Evolutionary conservation across 2,329 filamentous ascomycete genomes (phyloP).

Genomic region (Byssoonygena ceratinophila): DNA sequence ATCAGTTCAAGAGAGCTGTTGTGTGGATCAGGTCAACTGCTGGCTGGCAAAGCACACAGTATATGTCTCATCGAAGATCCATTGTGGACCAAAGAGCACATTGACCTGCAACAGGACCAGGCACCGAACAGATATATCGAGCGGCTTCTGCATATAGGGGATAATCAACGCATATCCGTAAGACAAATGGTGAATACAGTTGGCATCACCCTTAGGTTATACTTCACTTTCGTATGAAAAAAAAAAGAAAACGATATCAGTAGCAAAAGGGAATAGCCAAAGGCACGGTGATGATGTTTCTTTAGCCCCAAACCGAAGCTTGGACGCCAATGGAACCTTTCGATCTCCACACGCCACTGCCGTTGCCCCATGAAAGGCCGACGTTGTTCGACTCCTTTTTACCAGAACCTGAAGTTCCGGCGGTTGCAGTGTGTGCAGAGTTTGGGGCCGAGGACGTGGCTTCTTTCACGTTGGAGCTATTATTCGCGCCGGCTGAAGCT

Average conservation of each 20-base stretch:
- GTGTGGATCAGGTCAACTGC: not conserved
- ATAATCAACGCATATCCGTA: constrained; percentile 9
- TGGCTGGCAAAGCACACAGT: not conserved
- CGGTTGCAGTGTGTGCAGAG: constrained; percentile 41
- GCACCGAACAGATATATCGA: constrained; percentile 8
- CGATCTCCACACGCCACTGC: constrained; percentile 74
- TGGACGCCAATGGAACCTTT: constrained; percentile 74
- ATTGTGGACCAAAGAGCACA: not conserved
- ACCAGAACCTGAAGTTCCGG: constrained; percentile 19
- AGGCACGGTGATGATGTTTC: constrained; percentile 40
- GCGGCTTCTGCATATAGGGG: not conserved
- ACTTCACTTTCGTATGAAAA: constrained; percentile 4
- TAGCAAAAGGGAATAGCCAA: constrained; percentile 3
- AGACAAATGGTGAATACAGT: constrained; percentile 1
- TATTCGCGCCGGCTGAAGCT: constrained; percentile 21
- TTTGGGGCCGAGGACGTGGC: constrained; percentile 51
- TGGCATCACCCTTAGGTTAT: constrained; percentile 7
- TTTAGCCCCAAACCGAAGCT: constrained; percentile 85
- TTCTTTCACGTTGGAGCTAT: constrained; percentile 40
- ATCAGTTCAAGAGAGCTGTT: not conserved
- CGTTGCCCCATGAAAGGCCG: constrained; percentile 62
- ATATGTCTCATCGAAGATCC: not conserved
- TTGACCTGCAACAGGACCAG: constrained; percentile 4
- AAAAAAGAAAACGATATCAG: not conserved
- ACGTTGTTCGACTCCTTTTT: constrained; percentile 37